A percentile compares a stretch with the other conserved stretches of the same genome.
These are phyloP conservation scores for Quercus variabilis DNA, from an alignment of 306 rosid species.

Conservation along the genomic window DNA sequence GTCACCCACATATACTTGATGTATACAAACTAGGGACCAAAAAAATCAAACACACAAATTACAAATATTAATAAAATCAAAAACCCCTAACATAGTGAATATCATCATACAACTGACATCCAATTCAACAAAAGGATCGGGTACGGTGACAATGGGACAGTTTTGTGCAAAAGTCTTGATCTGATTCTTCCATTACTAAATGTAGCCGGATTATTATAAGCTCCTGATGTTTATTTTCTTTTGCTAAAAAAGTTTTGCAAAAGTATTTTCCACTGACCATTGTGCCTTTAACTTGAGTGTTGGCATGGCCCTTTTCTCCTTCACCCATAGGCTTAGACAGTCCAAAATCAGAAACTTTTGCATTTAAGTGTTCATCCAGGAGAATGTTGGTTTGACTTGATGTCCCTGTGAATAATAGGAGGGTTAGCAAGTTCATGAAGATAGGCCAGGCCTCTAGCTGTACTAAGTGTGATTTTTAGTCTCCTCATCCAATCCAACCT, in stretches of 20 bases:
- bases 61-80: too few species aligned
- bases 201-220: not conserved
- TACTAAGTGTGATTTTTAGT: constrained; percentile 40
- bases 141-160: too few species aligned
- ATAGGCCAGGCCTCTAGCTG: constrained; percentile 58
- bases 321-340: constrained; percentile 55
- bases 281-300: constrained; percentile 62
- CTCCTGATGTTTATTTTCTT: not conserved
- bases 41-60: too few species aligned
- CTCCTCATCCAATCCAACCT: constrained; percentile 46
- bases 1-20: too few species aligned
- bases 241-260: not conserved
- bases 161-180: too few species aligned
- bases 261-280: constrained; percentile 30
- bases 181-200: not conserved
- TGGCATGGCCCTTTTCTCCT: constrained; percentile 37
- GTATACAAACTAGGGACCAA: too few species aligned
- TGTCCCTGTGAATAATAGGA: constrained; percentile 68
- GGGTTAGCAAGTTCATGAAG: constrained; percentile 67
- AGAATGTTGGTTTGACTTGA: constrained; percentile 63
- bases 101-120: too few species aligned
- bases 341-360: constrained; percentile 70
- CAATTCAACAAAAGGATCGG: too few species aligned
- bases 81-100: too few species aligned
- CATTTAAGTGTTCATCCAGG: constrained; percentile 41